Base-by-base conservation (phyloP, 768 basidiomycete genomes). In the Xerocomellus chrysenteron region DNA sequence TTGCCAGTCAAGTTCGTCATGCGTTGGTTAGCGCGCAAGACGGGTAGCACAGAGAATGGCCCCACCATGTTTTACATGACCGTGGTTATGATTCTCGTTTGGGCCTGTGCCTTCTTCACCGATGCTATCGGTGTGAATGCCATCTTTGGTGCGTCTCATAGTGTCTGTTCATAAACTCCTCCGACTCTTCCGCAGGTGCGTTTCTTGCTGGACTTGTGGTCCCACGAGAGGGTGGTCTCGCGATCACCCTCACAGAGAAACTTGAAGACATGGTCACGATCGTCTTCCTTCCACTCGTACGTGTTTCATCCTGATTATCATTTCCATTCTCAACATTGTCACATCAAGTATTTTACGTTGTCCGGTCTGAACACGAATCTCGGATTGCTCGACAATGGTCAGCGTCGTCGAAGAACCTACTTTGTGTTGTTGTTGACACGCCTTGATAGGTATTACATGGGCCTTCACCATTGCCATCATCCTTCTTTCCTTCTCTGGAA, bases 231-330 rank as follows among this genome's bases (percentile, higher is more conserved):
- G 91, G 92, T 3, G 89, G 89, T 3, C 84, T 99, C 36, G 84
- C 89, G 0, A 91, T 94, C 50, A 79, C 86, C 0, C 75, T 98
- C n/a, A 94, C 92, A 0, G 92, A 96, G 64, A 98, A 96, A 67
- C 75, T 98, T n/a, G 97, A 99, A 74, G 96, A 98, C 73, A 86
- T 96, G 82, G 90, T 95, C 3, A 75, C 90, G 0, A 87, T 95
- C 56, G 85, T 95, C 43, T 95, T 97, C 74, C 74, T 97, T 13
- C 94, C 94, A 4, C 75, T 96, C 49, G 90, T 92, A 66, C 58
- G 50, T 54, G 17, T 30, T 35, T 24, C 26, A 12, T 40, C 50
- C 26, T 21, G 8, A 17, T 47, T 45, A 32, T 39, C 52, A 19
- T 32, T 21, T 17, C 5, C 39, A 5, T 39, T 48, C 40, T 43